Base-by-base conservation (phyloP, 495 filamentous ascomycete species). In the Bacidia gigantensis region DNA sequence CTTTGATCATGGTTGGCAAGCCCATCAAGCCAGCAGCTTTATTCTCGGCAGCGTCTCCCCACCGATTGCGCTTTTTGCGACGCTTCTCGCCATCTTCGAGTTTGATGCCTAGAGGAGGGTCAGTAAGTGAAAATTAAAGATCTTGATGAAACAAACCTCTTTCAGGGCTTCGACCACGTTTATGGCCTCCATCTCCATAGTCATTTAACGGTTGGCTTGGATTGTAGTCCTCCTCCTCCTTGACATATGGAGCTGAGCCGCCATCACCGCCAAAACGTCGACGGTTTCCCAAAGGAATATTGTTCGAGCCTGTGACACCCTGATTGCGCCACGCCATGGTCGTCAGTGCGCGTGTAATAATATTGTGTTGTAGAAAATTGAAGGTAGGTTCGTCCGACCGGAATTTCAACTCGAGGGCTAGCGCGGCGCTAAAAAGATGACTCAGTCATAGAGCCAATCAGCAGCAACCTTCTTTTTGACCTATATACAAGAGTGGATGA, bases 21-120 rank as follows among this genome's bases (percentile, higher is more conserved):
- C 93, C 92, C 89, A 98, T 96, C 50, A 98, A 75, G 54, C 92
- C 92, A 52, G 89, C 92, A 20, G 92, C 90, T 74, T 96, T 95
- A 72, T 99, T 99, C 67, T 96, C 90, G 52, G 84, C 82, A 52
- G 82, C 84, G 61, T 95, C 88, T 52, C 92, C 92, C 92, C 92
- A 99, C 59, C 92, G 85, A 70, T 95, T 97, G 60, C 87, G 80
- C 80, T 95, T 97, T 81, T 94, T 95, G 70, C 92, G 89, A 58
- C 81, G 78, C 64, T 81, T 82, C 46, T 78, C 71, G 45, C 85
- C 89, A 71, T 93, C 87, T 12, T 70, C 70, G 21, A 81, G 71
- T 55, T 72, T 68, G 20, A 72, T 67, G 51, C 72, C 74, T 77
- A 50, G 26, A 46, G 39, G 11, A 38, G 3, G 22, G 53, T 66